Evolutionary conservation across 208 protist genomes (phyloP), one percentile per base, ranked within the genome.

Genomic region (Wallacemonas sp.): DNA sequence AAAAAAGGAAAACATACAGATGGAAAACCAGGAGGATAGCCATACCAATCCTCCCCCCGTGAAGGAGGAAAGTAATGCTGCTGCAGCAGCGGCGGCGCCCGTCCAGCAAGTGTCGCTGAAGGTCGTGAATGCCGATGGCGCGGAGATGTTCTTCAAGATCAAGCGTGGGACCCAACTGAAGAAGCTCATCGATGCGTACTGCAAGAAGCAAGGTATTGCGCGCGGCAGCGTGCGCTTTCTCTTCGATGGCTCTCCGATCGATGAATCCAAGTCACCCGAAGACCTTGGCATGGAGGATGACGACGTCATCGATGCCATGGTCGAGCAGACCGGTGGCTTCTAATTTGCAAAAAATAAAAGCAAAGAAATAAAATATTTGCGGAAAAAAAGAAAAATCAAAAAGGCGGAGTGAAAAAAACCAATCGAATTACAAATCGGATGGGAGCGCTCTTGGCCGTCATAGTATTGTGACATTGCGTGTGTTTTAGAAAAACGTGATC

Each of bases 171-270:
- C 97, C 12, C 90, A 87, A 65, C 75, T 99, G 41, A 89, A 91
- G 34, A 98, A 99, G 79, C 70, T 99, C 26, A 98, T 98, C 77
- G 97, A 98, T 55, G 96, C 97, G 12, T 99, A 98, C 79, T 98
- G 97, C 81, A 97, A 97, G 77, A 96, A 98, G 74, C 94, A 98
- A 68, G 94, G 88, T 64, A 93, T 98, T 19, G 75, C 77, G 1
- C 78, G 80, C 26, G 79, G 79, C 21, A 89, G 84, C 61, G 90
- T 98, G 22, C 90, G 98, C 55, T 99, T 99, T 68, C 69, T 98
- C n/a, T 98, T 97, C 70, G 97, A 98, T 60, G 97, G 97, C 22
- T 76, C 82, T 9, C 84, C 93, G 33, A 84, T 99, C 4, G 81
- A 97, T 45, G 86, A 93, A 56, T 83, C 81, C 22, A 88, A 96